Evolutionary conservation across 768 basidiomycete species (phyloP), one percentile per base, ranked within the genome.

Genomic region (Mycena indigotica): DNA sequence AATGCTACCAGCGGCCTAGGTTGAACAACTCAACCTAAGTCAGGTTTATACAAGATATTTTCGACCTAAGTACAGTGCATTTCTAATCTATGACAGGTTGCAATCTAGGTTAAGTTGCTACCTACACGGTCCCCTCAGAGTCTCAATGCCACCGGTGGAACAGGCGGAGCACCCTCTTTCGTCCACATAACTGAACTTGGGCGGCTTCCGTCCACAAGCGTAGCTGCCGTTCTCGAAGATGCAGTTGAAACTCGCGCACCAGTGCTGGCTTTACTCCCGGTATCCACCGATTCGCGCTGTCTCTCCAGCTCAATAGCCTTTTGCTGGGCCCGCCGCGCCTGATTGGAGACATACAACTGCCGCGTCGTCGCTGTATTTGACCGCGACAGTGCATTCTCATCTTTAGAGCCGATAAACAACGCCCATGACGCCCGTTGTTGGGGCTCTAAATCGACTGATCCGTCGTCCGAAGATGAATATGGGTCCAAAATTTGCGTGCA

Each of bases 291-390:
- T n/a, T 25, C 25, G 13, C 24, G 24, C 46, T 24, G 24, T n/a
- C 24, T 28, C 15, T 60, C 58, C 10, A 60, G 23, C 32, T 60
- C 58, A 4, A 21, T 23, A 19, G 51, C 50, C 25, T 55, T 49
- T 23, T 56, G 39, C 1, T 51, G 53, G 1, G 50, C 54, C 16
- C 53, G 44, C 21, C 51, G 25, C 1, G 52, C 28, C 50, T 60
- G 44, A 26, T 60, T 60, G 16, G 58, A 60, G 24, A 60, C 56
- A 28, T 60, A 60, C 32, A 55, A 32, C 50, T 55, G 41, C 2
- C 54, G 58, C 28, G 41, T 60, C 23, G 58, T 48, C 21, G 50
- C 17, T 2, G 57, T 50, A 29, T 50, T 40, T 45, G 39, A 44
- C 25, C 46, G 25, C 25, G 5, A 24, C 10, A 48, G 28, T 8